Evolutionary conservation across 148 eudicot species (phyloP), one percentile per base, ranked within the genome.

Genomic region (Rhododendron ferrugineum): DNA sequence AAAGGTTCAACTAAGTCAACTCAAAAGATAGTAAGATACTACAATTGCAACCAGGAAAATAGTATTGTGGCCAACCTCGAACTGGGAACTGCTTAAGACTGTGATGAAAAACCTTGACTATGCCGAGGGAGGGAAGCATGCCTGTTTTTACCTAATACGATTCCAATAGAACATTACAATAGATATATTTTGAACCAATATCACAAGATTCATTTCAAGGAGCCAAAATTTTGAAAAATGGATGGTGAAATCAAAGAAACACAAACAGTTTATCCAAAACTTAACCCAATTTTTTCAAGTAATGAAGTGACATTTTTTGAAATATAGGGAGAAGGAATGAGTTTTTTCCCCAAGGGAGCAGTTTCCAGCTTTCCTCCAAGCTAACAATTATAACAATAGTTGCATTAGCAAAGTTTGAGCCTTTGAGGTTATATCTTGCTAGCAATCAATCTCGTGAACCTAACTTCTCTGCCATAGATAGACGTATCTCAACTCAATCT

Each of bases 61-160:
- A 75, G 49, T 79, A 46, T 11, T 47, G 60, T 56, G 56, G 42
- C 88, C 82, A 89, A 96, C 99, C 99, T 92, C 81, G 91, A 85
- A 95, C 91, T 80, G 95, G 98, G 84, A 88, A 95, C 83, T 92
- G 92, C 88, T 90, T 87, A 50, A 95, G 91, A 85, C 88, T 84
- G 11, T 94, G 90, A 78, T 85, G 88, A 83, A 96, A 89, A 62
- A 94, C 90, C 89, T 87, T 92, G 80, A 92, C 91, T 79, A 93
- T 94, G 84, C 94, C 96, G 81, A 86, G 88, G 36, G 98, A 93
- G 81, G 99, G 99, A 83, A 96, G 92, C 99, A 96, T 95, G 83
- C 99, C 99, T 46, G 98, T 96, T 86, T 96, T 96, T 82, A 96
- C 97, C 99, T 95, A 86, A 88, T 34, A 84, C 44, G 66, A 81